These are phyloP conservation scores for Zelopaecilomyces penicillatus DNA, from an alignment of 2,329 filamentous ascomycete genomes.

Conservation along the genomic window DNA sequence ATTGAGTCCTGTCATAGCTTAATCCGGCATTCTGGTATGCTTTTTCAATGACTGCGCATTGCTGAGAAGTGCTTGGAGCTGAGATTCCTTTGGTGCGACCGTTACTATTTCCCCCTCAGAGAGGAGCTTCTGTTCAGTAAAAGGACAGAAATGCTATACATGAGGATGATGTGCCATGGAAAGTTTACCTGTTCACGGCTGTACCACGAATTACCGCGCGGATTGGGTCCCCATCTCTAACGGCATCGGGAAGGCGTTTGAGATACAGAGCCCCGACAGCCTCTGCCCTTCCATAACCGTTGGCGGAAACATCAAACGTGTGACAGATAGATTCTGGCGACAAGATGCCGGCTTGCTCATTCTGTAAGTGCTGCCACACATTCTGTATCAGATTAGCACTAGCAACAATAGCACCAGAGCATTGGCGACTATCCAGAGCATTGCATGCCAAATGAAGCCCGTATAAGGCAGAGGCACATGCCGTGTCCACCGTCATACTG, in stretches of 20 bases:
- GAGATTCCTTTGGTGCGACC: too few relatives aligned
- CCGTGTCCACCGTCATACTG: constrained; percentile 24
- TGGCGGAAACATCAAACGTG: constrained; percentile 24
- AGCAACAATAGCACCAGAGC: constrained; percentile 24
- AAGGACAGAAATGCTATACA: constrained; percentile 26
- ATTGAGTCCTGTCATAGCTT: not conserved
- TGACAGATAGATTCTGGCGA: constrained; percentile 18
- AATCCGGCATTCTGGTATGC: constrained; percentile 31
- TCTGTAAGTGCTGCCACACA: constrained; percentile 13
- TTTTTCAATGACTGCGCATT: constrained; percentile 1
- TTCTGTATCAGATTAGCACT: constrained; percentile 28
- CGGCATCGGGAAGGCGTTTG: constrained; percentile 22
- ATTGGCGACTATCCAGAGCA: constrained; percentile 24
- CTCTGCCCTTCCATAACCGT: constrained; percentile 27
- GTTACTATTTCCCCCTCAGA: too few relatives aligned
- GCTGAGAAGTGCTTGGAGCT: too few relatives aligned
- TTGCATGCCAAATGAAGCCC: constrained; percentile 13
- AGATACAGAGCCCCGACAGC: constrained; percentile 22
- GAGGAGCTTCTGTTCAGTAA: too few relatives aligned
- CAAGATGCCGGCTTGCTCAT: constrained; percentile 11
- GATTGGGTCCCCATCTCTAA: constrained; percentile 15
- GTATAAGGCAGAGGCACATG: constrained; percentile 28
- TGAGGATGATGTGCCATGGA: constrained; percentile 15
- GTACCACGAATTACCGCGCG: constrained; percentile 15
- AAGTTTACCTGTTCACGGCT: constrained; percentile 14